These are phyloP conservation scores for Mycena galopus DNA, from an alignment of 768 basidiomycete genomes.

Conservation along the genomic window DNA sequence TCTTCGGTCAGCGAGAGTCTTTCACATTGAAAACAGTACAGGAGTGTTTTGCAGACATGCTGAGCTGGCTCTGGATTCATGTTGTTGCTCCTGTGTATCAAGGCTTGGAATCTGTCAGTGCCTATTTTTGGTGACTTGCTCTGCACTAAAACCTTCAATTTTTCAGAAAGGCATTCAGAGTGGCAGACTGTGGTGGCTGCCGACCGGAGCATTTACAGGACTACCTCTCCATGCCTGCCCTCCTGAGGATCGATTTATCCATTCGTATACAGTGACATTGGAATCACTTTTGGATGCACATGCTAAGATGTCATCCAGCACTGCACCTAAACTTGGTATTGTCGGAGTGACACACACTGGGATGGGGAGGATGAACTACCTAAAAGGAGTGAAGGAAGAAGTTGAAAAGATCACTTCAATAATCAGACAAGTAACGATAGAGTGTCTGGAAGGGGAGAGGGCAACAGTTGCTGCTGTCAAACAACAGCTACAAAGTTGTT, in stretches of 20 bases:
- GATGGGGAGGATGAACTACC: background rate
- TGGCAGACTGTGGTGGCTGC: no score
- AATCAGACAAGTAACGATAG: background rate
- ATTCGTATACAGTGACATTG: conserved; percentile 10
- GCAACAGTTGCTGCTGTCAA: conserved; percentile 6
- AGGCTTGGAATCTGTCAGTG: conserved; percentile 21
- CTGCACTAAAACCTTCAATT: no score
- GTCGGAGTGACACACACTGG: conserved; percentile 9
- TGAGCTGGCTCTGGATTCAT: conserved; percentile 26
- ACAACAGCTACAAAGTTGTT: background rate
- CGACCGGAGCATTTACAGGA: conserved; percentile 24
- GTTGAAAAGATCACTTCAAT: background rate
- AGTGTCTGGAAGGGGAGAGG: background rate
- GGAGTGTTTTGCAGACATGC: conserved; percentile 15
- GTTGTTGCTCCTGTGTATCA: conserved; percentile 26
- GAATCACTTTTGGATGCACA: conserved; percentile 25
- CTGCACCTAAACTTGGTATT: background rate
- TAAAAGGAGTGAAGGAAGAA: background rate
- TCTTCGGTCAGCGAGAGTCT: background rate
- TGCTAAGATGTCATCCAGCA: background rate
- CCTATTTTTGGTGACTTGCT: background rate
- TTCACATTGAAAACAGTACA: background rate
- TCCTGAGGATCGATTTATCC: no score
- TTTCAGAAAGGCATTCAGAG: background rate
- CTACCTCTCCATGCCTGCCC: conserved; percentile 34